Base-by-base conservation (phyloP, 1,284 basidiomycete genomes). In the Fomitiporia mediterranea region DNA sequence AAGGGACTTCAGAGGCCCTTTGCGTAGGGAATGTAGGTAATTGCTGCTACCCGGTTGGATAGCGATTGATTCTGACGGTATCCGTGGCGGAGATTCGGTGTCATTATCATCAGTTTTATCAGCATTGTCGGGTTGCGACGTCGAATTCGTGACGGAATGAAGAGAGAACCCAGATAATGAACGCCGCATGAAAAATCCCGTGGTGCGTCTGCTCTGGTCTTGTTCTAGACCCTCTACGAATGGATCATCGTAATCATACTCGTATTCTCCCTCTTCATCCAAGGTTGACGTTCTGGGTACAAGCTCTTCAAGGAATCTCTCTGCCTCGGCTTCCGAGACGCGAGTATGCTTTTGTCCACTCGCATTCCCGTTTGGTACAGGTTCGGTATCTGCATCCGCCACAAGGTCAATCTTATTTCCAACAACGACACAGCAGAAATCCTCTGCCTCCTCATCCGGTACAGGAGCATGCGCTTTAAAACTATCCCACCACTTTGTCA, bases 401-500 rank as follows among this genome's bases (percentile, higher is more conserved):
- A 66, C 61, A 2, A 89, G 65, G 67, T 92, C 89, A 4, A 79
- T 74, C 73, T 93, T 93, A 70, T 90, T 91, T 51, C 89, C 90
- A 1, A 92, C 89, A 6, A 90, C 76, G 6, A 86, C 80, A 58
- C 82, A 84, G 63, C 86, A 88, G 65, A 83, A 91, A 32, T 81
- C 77, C 43, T 78, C 74, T 42, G 78, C 65, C 17, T 84, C 82
- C 38, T 81, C 83, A 42, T 88, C 84, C 3, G 72, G 68, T 42
- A 91, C 71, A 0, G 86, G 88, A 6, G 84, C 83, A 48, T 75
- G 71, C 50, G 80, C 76, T 53, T 77, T 72, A 70, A 92, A 93
- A 62, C 89, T 83, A 25, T 72, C 66, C 86, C 88, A 91, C 89
- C 89, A 92, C 57, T 79, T 82, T n/a, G 64, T 70, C 44, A 92